A percentile compares a stretch with the other conserved stretches of the same genome.
phyloP scores from a whole-genome alignment of 768 basidiomycete species.

The Crucibulum laeve region DNA sequence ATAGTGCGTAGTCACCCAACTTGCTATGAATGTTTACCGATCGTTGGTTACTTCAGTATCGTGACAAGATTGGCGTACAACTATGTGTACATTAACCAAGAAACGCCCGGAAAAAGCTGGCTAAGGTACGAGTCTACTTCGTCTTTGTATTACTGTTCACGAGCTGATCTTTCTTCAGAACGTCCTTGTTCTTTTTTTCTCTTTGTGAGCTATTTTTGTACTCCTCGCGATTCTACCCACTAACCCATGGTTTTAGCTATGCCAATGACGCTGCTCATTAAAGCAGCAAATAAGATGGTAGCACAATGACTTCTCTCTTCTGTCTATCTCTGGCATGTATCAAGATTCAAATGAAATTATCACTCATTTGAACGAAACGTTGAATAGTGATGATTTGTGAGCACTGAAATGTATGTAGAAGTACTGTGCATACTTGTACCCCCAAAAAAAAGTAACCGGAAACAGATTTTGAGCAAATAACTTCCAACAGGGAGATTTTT shows the following conservation, averaged over 20 bases:
- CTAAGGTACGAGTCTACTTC: background rate
- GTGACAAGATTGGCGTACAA: constrained; percentile 14
- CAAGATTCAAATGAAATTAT: background rate
- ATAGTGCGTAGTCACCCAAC: constrained; percentile 18
- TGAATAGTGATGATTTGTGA: background rate
- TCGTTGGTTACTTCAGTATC: constrained; percentile 1
- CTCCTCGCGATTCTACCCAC: background rate
- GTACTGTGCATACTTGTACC: too few species aligned
- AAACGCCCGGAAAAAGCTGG: constrained; percentile 4
- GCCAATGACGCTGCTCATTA: constrained; percentile 2
- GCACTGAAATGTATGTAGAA: too few species aligned
- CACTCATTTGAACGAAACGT: background rate
- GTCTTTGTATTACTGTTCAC: background rate
- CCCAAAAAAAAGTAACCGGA: too few species aligned
- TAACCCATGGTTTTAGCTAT: background rate
- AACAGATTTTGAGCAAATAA: too few species aligned
- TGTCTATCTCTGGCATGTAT: background rate
- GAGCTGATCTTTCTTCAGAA: constrained; percentile 1
- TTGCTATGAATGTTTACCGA: background rate
- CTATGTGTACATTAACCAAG: constrained; percentile 18
- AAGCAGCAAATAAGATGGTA: constrained; percentile 5
- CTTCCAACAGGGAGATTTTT: too few species aligned
- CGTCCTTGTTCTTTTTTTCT: background rate
- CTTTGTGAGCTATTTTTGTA: background rate
- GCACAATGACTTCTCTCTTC: background rate